Conservation (phyloP, 495 filamentous ascomycete genomes). For the Penicillium coffeae region DNA sequence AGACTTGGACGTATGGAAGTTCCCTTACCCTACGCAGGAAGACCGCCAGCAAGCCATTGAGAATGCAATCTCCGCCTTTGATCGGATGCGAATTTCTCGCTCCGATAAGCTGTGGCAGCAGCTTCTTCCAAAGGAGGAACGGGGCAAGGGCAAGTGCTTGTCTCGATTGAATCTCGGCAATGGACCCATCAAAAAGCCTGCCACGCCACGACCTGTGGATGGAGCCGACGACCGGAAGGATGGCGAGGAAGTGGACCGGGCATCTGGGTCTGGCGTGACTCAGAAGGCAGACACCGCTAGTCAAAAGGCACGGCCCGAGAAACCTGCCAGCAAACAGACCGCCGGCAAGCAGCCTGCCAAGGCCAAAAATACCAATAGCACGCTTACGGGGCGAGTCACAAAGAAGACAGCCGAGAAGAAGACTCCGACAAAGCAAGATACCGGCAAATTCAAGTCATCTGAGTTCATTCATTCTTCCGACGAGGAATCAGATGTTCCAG, state of each 20-base stretch:
- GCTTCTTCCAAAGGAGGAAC: conserved; percentile 68
- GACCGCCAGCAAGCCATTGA: conserved; percentile 78
- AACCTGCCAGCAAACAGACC: conserved; percentile 59
- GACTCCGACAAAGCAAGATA: conserved; percentile 34
- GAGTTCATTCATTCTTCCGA: conserved; percentile 76
- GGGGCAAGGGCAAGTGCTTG: conserved; percentile 74
- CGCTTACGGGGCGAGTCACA: conserved; percentile 47
- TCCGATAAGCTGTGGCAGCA: conserved; percentile 77
- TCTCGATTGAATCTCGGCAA: conserved; percentile 67
- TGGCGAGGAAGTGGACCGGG: conserved; percentile 52
- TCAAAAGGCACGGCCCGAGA: conserved; percentile 45
- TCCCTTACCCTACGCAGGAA: conserved; percentile 60
- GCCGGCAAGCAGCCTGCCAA: conserved; percentile 57
- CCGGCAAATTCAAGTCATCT: conserved; percentile 58
- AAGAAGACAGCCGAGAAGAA: conserved; percentile 53
- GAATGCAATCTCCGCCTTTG: conserved; percentile 76
- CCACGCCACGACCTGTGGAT: conserved; percentile 54
- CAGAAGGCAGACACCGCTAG: conserved; percentile 48
- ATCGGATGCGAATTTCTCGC: conserved; percentile 68
- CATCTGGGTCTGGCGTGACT: conserved; percentile 37
- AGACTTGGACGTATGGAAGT: conserved; percentile 79
- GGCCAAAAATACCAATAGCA: conserved; percentile 46
- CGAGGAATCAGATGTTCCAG: conserved; percentile 55
- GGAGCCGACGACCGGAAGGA: conserved; percentile 49
- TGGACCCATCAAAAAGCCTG: conserved; percentile 49